Conservation (phyloP, 2,329 filamentous ascomycete species). For the Coniella vitis region DNA sequence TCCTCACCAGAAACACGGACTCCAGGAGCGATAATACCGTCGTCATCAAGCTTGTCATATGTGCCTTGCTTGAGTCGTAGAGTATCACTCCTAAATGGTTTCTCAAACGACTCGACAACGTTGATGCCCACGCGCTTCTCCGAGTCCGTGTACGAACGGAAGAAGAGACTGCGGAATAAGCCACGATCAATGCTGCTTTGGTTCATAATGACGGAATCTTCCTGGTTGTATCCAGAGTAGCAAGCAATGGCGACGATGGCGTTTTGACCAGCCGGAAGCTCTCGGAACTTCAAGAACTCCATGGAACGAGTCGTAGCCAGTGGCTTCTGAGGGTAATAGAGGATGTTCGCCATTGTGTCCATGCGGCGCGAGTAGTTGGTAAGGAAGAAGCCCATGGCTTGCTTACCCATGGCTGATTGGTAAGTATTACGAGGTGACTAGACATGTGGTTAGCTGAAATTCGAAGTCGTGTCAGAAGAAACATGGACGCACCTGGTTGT, state of each 20-base stretch:
- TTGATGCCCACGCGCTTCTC: conserved; percentile 95
- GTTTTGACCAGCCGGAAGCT: conserved; percentile 93
- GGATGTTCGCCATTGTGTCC: conserved; percentile 99
- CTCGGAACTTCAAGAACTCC: conserved; percentile 98
- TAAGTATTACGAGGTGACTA: conserved; percentile 97
- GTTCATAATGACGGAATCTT: conserved; percentile 99
- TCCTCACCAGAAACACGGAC: conserved; percentile 95
- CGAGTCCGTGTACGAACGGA: conserved; percentile 92
- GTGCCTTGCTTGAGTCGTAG: conserved; percentile 89
- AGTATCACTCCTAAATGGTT: conserved; percentile 82
- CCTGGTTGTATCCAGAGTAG: conserved; percentile 98
- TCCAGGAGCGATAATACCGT: conserved; percentile 89
- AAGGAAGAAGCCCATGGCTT: conserved; percentile 98
- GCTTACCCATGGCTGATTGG: conserved; percentile 99
- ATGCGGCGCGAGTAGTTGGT: conserved; percentile 96
- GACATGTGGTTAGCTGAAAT: conserved; percentile 25
- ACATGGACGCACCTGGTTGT: conserved; percentile 65
- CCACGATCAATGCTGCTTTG: conserved; percentile 98
- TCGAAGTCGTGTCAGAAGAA: not conserved
- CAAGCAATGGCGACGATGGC: conserved; percentile 96
- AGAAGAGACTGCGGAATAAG: conserved; percentile 95
- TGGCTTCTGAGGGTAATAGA: conserved; percentile 98
- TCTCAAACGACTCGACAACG: conserved; percentile 90
- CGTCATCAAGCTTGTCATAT: conserved; percentile 95
- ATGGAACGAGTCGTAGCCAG: conserved; percentile 93